Conservation (phyloP, 768 basidiomycete genomes). For the Vararia minispora region DNA sequence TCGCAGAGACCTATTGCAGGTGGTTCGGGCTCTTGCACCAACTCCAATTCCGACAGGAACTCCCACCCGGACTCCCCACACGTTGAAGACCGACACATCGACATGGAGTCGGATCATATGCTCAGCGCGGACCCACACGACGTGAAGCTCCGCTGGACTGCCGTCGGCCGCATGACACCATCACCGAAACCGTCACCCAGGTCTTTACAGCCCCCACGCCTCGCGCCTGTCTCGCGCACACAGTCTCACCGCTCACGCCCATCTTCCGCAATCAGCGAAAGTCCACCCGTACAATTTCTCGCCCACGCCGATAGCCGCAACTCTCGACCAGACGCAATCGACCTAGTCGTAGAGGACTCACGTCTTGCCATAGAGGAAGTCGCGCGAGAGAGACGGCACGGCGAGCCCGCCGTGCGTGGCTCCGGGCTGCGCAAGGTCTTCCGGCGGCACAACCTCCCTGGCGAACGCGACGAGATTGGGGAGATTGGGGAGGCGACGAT, state of each 20-base stretch:
- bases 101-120: conserved; percentile 33
- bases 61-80: conserved; percentile 13
- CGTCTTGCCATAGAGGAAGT: conserved; percentile 42
- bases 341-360: conserved; percentile 70
- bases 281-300: conserved; percentile 1
- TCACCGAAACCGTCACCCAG: conserved; percentile 11
- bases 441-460: conserved; percentile 35
- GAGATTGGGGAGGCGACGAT: conserved; percentile 24
- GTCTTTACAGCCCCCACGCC: conserved; percentile 1
- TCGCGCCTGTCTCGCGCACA: neutral
- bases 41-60: neutral
- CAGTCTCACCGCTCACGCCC: neutral
- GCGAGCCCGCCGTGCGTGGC: conserved; percentile 38
- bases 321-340: conserved; percentile 63
- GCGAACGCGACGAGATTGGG: conserved; percentile 31
- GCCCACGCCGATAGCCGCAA: conserved; percentile 11
- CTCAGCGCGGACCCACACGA: conserved; percentile 24
- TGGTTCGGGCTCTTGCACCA: neutral
- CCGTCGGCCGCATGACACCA: conserved; percentile 9
- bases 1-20: conserved; percentile 4
- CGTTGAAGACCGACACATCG: conserved; percentile 23
- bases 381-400: conserved; percentile 43
- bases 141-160: conserved; percentile 38
- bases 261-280: neutral
- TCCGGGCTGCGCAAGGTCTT: conserved; percentile 42